Percentiles rank a stretch among this genome's conserved stretches.
Conservation (phyloP, 1,284 basidiomycete species). For the Sphagnurus paluster region DNA sequence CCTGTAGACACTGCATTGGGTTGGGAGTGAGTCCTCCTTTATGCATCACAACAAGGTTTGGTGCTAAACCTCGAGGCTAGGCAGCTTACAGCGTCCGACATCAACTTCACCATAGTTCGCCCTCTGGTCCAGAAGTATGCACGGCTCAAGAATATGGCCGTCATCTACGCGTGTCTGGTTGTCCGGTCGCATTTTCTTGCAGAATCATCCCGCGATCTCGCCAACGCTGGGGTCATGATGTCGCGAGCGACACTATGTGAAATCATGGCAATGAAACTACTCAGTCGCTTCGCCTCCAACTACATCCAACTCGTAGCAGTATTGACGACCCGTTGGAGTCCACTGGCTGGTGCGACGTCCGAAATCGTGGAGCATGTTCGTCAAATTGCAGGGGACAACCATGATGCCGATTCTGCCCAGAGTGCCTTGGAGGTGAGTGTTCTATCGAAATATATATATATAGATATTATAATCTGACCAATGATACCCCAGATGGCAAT, state of each 20-base stretch:
- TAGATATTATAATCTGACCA: neutral
- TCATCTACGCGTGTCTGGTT: constrained; percentile 75
- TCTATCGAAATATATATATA: neutral
- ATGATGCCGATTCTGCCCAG: constrained; percentile 60
- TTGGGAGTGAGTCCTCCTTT: constrained; percentile 67
- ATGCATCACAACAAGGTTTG: constrained; percentile 5
- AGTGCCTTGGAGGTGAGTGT: constrained; percentile 80
- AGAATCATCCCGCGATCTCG: constrained; percentile 63
- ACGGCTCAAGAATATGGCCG: constrained; percentile 68
- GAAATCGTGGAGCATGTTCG: constrained; percentile 67
- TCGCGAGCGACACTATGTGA: constrained; percentile 71
- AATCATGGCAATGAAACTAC: constrained; percentile 83
- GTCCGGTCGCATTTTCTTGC: constrained; percentile 44
- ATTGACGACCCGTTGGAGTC: constrained; percentile 78
- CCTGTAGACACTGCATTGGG: constrained; percentile 69
- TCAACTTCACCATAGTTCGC: constrained; percentile 82
- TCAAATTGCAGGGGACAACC: constrained; percentile 45
- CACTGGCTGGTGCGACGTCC: constrained; percentile 75
- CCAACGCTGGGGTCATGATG: constrained; percentile 69
- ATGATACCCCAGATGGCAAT: constrained; percentile 79
- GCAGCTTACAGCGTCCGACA: constrained; percentile 78
- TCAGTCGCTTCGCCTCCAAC: constrained; percentile 70
- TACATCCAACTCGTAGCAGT: constrained; percentile 74
- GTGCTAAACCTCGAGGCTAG: constrained; percentile 36
- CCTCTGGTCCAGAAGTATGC: constrained; percentile 82